Percentiles rank a stretch among this genome's conserved stretches.
Evolutionary conservation across 2,329 filamentous ascomycete species (phyloP).

Genomic region (Sarocladium strictum): DNA sequence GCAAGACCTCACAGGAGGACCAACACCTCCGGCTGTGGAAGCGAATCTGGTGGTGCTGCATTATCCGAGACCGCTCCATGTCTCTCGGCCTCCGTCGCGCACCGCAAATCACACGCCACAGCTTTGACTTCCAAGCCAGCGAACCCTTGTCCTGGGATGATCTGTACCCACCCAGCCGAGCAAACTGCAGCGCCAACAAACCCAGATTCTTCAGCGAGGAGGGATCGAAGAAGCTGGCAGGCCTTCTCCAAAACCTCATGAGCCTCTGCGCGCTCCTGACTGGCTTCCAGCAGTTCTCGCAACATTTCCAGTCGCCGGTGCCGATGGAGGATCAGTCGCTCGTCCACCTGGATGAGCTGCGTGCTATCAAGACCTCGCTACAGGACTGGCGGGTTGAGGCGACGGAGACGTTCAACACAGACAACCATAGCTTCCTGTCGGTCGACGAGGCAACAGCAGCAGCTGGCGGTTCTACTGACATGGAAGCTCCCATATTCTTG

Average conservation of each 20-base stretch:
- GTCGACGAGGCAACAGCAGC: neutral
- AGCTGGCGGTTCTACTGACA: neutral
- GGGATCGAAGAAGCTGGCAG: neutral
- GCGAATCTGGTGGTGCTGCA: conserved; percentile 12
- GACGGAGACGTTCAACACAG: neutral
- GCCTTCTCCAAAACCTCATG: neutral
- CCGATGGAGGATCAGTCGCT: conserved; percentile 3
- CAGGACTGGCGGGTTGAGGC: neutral
- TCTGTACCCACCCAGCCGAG: neutral
- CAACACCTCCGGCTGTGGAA: neutral
- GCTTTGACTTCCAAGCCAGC: conserved; percentile 3
- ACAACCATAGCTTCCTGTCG: neutral
- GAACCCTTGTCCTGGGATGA: neutral
- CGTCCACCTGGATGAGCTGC: neutral
- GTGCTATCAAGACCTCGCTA: neutral
- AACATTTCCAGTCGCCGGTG: neutral
- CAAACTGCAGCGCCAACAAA: neutral
- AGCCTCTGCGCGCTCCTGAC: neutral
- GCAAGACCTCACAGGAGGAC: neutral
- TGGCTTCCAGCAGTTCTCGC: neutral
- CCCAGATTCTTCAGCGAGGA: neutral
- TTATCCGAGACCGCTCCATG: conserved; percentile 10
- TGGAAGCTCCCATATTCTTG: neutral
- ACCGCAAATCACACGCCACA: conserved; percentile 8
- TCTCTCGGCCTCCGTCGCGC: conserved; percentile 8